Percentiles rank a stretch among this genome's conserved stretches.
Evolutionary conservation across 768 basidiomycete species (phyloP).

Genomic region (Suillus clintonianus): DNA sequence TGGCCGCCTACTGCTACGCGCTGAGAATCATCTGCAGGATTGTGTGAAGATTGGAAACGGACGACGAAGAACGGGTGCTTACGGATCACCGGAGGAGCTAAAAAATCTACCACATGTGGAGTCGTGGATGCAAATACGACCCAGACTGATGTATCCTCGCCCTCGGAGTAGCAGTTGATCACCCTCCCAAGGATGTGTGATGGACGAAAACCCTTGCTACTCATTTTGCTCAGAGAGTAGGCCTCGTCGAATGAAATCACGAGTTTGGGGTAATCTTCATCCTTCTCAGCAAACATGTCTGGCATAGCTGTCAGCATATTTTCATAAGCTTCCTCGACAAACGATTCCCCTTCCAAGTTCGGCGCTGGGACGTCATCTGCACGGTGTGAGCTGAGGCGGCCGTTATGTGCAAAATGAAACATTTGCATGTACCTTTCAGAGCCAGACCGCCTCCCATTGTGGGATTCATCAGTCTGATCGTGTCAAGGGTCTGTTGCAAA

Average conservation of each 20-base stretch:
- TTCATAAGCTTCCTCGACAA: no score
- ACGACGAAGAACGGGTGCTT: background rate
- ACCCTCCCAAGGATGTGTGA: background rate
- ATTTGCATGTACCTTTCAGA: no score
- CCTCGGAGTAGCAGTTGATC: background rate
- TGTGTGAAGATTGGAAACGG: background rate
- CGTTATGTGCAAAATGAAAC: no score
- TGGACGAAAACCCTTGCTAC: background rate
- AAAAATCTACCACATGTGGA: constrained; percentile 1
- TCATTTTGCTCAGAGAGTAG: background rate
- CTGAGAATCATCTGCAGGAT: background rate
- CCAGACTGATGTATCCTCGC: constrained; percentile 1
- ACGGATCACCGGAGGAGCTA: background rate
- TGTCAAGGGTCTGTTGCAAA: background rate
- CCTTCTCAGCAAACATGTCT: no score
- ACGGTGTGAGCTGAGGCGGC: no score
- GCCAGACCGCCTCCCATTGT: no score
- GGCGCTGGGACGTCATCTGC: no score
- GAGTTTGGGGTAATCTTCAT: background rate
- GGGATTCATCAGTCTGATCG: background rate
- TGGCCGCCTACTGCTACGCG: background rate
- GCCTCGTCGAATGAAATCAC: constrained; percentile 3
- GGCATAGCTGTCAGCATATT: no score
- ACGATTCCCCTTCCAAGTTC: no score
- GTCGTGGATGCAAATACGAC: constrained; percentile 6